Evolutionary conservation across 2,329 filamentous ascomycete genomes (phyloP), one percentile per base, ranked within the genome.

Genomic region (Microdochium paspali): DNA sequence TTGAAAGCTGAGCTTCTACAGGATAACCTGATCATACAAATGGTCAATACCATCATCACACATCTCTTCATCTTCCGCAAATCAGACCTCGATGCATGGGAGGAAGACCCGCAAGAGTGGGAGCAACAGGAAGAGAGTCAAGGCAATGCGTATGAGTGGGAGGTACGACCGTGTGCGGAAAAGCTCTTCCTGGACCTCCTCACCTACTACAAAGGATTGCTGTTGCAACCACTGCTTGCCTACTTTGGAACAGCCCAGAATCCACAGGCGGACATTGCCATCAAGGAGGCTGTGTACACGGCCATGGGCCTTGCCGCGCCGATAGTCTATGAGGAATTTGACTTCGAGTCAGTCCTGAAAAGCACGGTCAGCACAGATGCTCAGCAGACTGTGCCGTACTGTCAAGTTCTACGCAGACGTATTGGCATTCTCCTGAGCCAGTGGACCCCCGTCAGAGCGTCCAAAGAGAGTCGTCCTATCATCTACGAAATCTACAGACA

Each of bases 61-160:
- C 84, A 85, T 56, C 88, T 95, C 55, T 93, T 98, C 61, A 78
- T 93, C 31, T 93, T 97, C 63, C 81, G 89, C 28, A 79, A 85
- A 50, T 81, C 82, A 46, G 93, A 98, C 64, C 77, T 97, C 1
- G 82, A 89, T 51, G 85, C 89, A 49, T 98, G 93, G 93, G 85
- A 94, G 61, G 85, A 94, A 59, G 90, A 95, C 49, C 89, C 91
- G 0, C 89, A 98, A 63, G 90, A 94, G 47, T 98, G 93, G 90
- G 91, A 96, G 64, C 84, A 87, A 53, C 82, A 85, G 57, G 90
- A 96, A 69, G 89, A 94, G 58, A 86, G 84, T 50, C 80, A 87
- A 50, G 83, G 86, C 30, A 87, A 89, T 55, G 87, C 86, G 1
- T 97, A 87, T 77, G 90, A 97, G 59, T 96, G 90, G 70, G 87